Conservation (phyloP, 2,329 filamentous ascomycete species). For the Venturia pyrina region DNA sequence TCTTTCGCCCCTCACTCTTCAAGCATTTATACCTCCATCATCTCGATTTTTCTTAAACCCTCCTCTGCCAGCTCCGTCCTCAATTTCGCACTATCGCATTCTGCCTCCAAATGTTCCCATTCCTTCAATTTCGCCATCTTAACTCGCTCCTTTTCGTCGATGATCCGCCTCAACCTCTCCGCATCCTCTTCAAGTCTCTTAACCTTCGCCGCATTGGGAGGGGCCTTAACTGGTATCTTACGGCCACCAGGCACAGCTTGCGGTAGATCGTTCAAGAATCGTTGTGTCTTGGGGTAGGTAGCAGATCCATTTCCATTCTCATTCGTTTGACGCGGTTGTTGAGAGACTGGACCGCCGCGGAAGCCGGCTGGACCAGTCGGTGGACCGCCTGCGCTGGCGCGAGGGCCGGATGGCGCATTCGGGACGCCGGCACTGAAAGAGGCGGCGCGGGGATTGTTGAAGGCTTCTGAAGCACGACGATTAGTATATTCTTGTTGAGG, state of each 20-base stretch:
- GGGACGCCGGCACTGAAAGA: neutral
- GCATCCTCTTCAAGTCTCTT: slow-evolving; percentile 38
- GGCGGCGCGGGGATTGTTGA: slow-evolving; percentile 1
- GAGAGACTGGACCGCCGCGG: slow-evolving; percentile 18
- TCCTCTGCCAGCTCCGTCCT: slow-evolving; percentile 38
- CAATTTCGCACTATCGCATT: slow-evolving; percentile 34
- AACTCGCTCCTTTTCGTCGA: slow-evolving; percentile 36
- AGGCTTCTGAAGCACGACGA: slow-evolving; percentile 9
- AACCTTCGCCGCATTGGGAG: slow-evolving; percentile 16
- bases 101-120: slow-evolving; percentile 35
- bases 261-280: slow-evolving; percentile 33
- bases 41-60: slow-evolving; percentile 28
- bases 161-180: slow-evolving; percentile 32
- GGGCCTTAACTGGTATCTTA: slow-evolving; percentile 24
- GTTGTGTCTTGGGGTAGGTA: slow-evolving; percentile 29
- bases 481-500: neutral
- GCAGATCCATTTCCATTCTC: slow-evolving; percentile 27
- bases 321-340: slow-evolving; percentile 18
- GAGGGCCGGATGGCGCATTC: slow-evolving; percentile 6
- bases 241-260: slow-evolving; percentile 32
- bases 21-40: neutral
- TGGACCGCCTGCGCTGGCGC: neutral
- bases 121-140: slow-evolving; percentile 34
- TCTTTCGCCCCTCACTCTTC: neutral
- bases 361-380: slow-evolving; percentile 20